Percentiles rank a stretch among this genome's conserved stretches.
phyloP scores from a whole-genome alignment of 2,329 filamentous ascomycete species.

The Didymella keratinophila region DNA sequence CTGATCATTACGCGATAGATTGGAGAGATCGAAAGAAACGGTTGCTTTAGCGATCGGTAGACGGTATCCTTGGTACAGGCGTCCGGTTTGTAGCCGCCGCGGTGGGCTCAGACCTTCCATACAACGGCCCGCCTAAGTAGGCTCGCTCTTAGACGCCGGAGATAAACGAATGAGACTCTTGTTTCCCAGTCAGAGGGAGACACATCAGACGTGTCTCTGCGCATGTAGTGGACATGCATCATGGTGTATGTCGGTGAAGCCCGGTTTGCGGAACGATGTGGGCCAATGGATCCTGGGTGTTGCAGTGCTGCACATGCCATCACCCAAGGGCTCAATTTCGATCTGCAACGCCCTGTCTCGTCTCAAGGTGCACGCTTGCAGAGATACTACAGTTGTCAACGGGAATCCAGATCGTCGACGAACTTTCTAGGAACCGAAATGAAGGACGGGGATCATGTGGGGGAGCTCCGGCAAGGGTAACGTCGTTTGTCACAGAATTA shows the following conservation, averaged over 20 bases:
- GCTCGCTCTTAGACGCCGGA: background rate
- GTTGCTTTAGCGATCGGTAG: background rate
- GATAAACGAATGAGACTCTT: background rate
- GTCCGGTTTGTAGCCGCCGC: background rate
- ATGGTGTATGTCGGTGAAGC: background rate
- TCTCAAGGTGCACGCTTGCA: background rate
- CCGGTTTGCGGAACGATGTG: background rate
- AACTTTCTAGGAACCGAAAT: conserved; percentile 9
- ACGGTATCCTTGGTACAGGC: background rate
- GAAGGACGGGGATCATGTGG: conserved; percentile 20
- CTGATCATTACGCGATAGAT: background rate
- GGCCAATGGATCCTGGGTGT: no score
- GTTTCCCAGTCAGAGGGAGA: background rate
- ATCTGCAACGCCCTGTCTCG: background rate
- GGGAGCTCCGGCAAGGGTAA: conserved; percentile 21
- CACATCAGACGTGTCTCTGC: background rate
- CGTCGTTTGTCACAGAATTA: conserved; percentile 21
- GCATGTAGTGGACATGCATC: background rate
- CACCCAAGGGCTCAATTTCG: background rate
- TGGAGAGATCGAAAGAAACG: background rate
- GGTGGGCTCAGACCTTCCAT: background rate
- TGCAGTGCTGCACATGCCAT: background rate
- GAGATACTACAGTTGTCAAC: conserved; percentile 1
- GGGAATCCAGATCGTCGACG: background rate
- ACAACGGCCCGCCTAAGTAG: background rate